phyloP scores from a whole-genome alignment of 208 protist genomes.

The Acanthamoeba lugdunensis region DNA sequence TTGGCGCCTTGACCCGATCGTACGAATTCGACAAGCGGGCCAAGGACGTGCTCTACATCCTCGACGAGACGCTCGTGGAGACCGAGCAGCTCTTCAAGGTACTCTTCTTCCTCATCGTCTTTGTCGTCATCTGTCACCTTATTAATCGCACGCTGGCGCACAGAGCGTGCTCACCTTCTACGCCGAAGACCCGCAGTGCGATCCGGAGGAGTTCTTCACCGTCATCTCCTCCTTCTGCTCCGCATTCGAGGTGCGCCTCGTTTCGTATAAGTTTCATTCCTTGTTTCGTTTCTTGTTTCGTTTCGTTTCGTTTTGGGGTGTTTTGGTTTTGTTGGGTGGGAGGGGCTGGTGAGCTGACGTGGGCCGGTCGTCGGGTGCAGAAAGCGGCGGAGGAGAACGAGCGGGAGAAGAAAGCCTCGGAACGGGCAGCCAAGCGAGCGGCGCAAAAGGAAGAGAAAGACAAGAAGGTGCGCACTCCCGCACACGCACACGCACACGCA shows the following conservation, averaged over 20 bases:
- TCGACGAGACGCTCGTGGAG: background rate
- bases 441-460: background rate
- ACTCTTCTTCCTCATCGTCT: background rate
- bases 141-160: background rate
- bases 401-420: background rate
- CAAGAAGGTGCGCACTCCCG: background rate
- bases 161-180: background rate
- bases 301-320: background rate
- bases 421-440: background rate
- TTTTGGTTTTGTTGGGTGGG: background rate
- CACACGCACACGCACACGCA: background rate
- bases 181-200: background rate
- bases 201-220: background rate
- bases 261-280: background rate
- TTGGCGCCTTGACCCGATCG: background rate
- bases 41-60: background rate
- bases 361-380: background rate
- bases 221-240: background rate
- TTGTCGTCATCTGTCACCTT: background rate
- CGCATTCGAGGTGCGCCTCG: background rate
- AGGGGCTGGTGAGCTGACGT: no score
- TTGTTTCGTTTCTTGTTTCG: background rate
- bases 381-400: background rate
- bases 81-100: background rate
- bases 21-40: slow-evolving; percentile 1